Evolutionary conservation across 129 eudicot genomes (phyloP), one percentile per base, ranked within the genome.

Genomic region (Mikania micrantha): DNA sequence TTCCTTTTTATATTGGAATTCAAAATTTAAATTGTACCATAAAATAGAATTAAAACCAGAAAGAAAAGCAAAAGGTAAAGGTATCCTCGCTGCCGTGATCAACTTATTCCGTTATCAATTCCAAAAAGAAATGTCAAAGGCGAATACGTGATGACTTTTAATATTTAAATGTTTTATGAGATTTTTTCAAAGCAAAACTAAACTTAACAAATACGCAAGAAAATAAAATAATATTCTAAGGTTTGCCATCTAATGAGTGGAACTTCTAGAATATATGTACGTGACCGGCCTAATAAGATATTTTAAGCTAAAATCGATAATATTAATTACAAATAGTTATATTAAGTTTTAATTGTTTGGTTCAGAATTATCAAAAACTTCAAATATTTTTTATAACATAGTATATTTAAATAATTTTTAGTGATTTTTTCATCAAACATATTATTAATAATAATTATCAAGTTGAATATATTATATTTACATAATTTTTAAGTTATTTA

Each of bases 101-200:
- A 42, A 61, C 70, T 22, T 5, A n/a, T 54, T 73, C 71, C 71
- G 24, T 52, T 25, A 73, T 64, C 64, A 62, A 73, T 62, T 48
- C 64, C 70, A 63, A 73, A 73, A 73, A 63, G 56, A 35, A 52
- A n/a, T 69, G 44, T 69, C 66, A 69, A 56, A 69, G 7, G 25
- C 39, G 49, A 45, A 48, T 48, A 62, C 17, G 42, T 21, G 49
- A 25, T 63, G 52, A 52, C 54, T 19, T 72, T 48, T 59, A 6
- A 31, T n/a, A 7, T 59, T 28, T 35, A 39, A 16, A 52, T 7
- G 27, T 70, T 44, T 40, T 16, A 12, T 40, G 52, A 16, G 12
- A 27, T 40, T 56, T 54, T 24, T 16, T 7, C 22, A 11, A 6
- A 5, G 16, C 24, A 38, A 53, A 2, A 39, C n/a, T 10, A 54